Base-by-base conservation (phyloP, 2,329 filamentous ascomycete species). In the Colletotrichum sp. region DNA sequence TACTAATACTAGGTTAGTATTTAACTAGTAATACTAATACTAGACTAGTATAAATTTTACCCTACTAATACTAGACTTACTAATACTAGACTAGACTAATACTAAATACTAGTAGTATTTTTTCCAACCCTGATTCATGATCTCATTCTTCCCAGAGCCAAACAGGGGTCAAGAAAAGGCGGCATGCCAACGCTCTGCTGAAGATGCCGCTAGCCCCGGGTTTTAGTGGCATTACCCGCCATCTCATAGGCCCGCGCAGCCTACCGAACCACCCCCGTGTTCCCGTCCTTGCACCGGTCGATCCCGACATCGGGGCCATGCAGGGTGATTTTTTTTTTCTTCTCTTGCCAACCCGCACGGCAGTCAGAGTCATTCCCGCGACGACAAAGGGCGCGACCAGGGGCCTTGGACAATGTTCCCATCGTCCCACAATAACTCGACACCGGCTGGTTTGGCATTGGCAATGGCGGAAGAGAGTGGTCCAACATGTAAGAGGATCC, bases 401-500 rank as follows among this genome's bases (percentile, higher is more conserved):
- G 74, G 74, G 48, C 65, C 74, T 76, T 69, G 64, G 39, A 59
- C 43, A 60, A 43, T 61, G 57, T 43, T 55, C 65, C 57, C 59
- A 43, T 36, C 59, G 74, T 76, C 74, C 74, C 74, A 76, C 70
- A 76, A 65, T 76, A 65, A 52, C 16, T 67, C 71, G 74, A 72
- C 68, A 60, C 30, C 67, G 66, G 65, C 64, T 72, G 72, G 75
- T 72, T 64, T 75, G 68, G 36, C 34, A 30, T 59, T 73, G 72
- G 69, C 75, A 75, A 77, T 77, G 75, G 75, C 68, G 72, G 73
- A 65, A 75, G 75, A 72, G 65, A 72, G 68, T 72, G 72, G 72
- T 61, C 59, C 75, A 72, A 68, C 72, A 61, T 77, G 75, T 77
- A 77, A 77, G 75, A 77, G 71, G 74, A 69, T 74, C 71, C 74